Evolutionary conservation across 257 asterid genomes (phyloP), one percentile per base, ranked within the genome.

Genomic region (Knoxia roxburghii): DNA sequence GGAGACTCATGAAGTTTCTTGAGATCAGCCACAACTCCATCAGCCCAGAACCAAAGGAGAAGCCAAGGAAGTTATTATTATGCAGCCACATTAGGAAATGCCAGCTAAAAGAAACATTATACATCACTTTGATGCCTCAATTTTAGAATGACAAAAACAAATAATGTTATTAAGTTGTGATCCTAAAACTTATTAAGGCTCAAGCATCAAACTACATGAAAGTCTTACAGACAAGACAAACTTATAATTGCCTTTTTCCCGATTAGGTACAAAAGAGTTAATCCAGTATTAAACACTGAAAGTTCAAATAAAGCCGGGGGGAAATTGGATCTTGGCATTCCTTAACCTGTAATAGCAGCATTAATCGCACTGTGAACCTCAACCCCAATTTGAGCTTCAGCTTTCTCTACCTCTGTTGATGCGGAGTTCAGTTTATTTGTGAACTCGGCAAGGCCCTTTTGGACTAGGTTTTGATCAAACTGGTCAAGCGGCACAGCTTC

Each of bases 351-450:
- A 64, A 84, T 81, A 71, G 96, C 95, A 80, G 85, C 89, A 75
- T 86, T 90, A 74, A 90, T 85, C 56, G 97, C 89, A 67, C 91
- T 88, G 85, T 90, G 92, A 53, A 90, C 89, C 60, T 90, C 97
- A 24, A 86, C 78, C 7, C 96, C 96, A 14, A 90, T 83, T 75
- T 90, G 93, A 48, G 95, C 96, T 75, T 90, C 96, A 24, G 96
- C 93, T 81, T 90, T 90, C 84, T 90, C 97, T 26, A 24, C 76
- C 43, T 90, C 96, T 15, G 92, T 86, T 18, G 96, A 75, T 49
- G 95, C 97, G 10, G 90, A 61, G 84, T 48, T 88, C 56, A 84
- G 80, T 83, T 86, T 90, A 69, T 90, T 96, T 12, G 85, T 87
- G 79, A 81, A 90, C 58, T 86, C 96, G 0, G 86, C 70, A 0